Base-by-base conservation (phyloP, 495 filamentous ascomycete genomes). In the Aspergillus heteromorphus region DNA sequence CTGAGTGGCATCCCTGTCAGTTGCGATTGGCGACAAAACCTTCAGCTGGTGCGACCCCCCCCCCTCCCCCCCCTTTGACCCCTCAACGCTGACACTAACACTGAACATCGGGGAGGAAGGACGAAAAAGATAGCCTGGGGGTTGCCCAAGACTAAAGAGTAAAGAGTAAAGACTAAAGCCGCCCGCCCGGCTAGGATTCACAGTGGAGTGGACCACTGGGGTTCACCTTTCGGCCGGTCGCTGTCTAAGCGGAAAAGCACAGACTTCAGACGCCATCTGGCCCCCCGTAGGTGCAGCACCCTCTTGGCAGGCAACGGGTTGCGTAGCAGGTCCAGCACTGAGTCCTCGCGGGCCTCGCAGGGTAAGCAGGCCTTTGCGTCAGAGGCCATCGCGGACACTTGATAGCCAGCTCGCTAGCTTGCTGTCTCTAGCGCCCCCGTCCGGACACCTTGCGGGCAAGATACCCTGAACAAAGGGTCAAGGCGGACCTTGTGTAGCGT, bases 241-340 rank as follows among this genome's bases (percentile, higher is more conserved):
- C 56, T 42, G 14, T 14, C 45, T 41, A 38, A 20, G 43, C 38
- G 29, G 51, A 45, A n/a, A 43, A 63, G 57, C 54, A 63, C 56
- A 63, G 60, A 60, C 60, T 48, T 60, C 56, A 63, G 60, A 60
- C 60, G 42, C 38, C 48, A 48, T 58, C 60, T 55, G 53, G 45
- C 36, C 41, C 49, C 20, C 54, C 19, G 20, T 53, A 42, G 50
- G 54, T 56, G 58, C 49, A 56, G 49, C 40, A 49, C 27, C n/a
- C 41, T 38, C 56, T 59, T 62, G 60, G 60, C 56, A 51, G 45
- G 54, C 54, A 57, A 57, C 30, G 57, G 53, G 31, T 23, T 47
- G 51, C 45, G 31, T 34, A 40, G 51, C 45, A n/a, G n/a, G n/a
- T n/a, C n/a, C n/a, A n/a, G n/a, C n/a, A n/a, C n/a, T n/a, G n/a